Evolutionary conservation across 768 basidiomycete genomes (phyloP), one percentile per base, ranked within the genome.

Genomic region (Tephrocybe sp.): DNA sequence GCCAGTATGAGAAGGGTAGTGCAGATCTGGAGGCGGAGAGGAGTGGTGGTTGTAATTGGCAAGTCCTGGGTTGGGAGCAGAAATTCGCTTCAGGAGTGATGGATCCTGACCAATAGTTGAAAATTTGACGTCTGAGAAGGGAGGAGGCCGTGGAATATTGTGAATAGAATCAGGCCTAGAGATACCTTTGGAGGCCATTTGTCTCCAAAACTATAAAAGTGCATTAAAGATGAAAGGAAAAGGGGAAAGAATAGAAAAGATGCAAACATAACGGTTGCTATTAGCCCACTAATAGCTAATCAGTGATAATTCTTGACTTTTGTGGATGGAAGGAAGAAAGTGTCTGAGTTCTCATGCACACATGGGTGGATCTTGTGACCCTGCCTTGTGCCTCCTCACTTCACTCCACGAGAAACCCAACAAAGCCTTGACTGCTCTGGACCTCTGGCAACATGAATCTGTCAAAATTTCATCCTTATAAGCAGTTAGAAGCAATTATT

Each of bases 101-200:
- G 83, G 82, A 52, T 68, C 64, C 58, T 79, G 74, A 23, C 83
- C 83, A 35, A 86, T 85, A 4, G 64, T 73, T 10, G 56, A 63
- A 60, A 84, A 85, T 22, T 67, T 69, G 60, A 84, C 72, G 47
- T 68, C 61, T n/a, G 71, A 55, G 49, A 80, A 73, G 38, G 55
- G 43, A n/a, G 62, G 68, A 4, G 79, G 72, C 10, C 56, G 73
- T 71, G 62, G 52, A 13, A 54, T 44, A 12, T 40, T n/a, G 33
- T 20, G 26, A 30, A n/a, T 42, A 19, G 33, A 19, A 49, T 12
- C 31, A 35, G 30, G 12, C 20, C 41, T n/a, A n/a, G n/a, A n/a
- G n/a, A 42, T 19, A 32, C 49, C 9, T 14, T 43, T 40, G 41
- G 30, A 19, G 42, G 41, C 26, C 49, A 50, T 50, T n/a, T n/a